Conservation (phyloP, 2,329 filamentous ascomycete genomes). For the Chrysoporthe puriensis region DNA sequence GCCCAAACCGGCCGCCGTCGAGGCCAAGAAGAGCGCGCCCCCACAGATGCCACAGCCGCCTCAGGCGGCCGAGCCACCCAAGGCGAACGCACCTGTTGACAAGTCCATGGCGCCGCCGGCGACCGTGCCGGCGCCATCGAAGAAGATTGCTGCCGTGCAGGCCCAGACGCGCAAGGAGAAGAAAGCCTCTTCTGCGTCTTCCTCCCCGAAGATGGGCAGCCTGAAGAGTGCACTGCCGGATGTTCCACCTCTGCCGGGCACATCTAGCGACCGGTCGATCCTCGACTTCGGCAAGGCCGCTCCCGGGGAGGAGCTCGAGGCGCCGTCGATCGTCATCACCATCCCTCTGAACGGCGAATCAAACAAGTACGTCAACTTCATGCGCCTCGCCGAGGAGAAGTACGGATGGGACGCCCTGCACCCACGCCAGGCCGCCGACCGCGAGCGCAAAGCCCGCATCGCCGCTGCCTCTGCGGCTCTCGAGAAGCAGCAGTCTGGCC, state of each 20-base stretch:
- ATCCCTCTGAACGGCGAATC: constrained; percentile 79
- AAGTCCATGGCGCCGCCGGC: constrained; percentile 27
- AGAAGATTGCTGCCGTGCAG: constrained; percentile 49
- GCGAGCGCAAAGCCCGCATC: constrained; percentile 84
- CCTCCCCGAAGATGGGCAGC: constrained; percentile 55
- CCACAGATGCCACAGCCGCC: constrained; percentile 38
- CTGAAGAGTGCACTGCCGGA: constrained; percentile 50
- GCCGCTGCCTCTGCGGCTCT: constrained; percentile 85
- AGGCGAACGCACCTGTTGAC: constrained; percentile 26
- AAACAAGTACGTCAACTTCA: constrained; percentile 95
- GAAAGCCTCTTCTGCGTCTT: constrained; percentile 46
- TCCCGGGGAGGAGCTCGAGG: constrained; percentile 61
- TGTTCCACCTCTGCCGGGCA: constrained; percentile 39
- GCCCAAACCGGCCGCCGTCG: constrained; percentile 33
- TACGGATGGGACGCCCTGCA: constrained; percentile 96
- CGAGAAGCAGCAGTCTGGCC: constrained; percentile 72
- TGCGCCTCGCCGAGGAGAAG: constrained; percentile 87
- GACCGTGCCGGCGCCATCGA: constrained; percentile 38
- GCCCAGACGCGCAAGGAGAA: constrained; percentile 49
- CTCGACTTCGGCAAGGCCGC: constrained; percentile 64
- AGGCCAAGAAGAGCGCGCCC: constrained; percentile 43
- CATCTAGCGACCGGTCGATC: constrained; percentile 55
- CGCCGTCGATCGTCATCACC: constrained; percentile 81
- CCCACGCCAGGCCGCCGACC: constrained; percentile 85
- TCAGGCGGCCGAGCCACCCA: constrained; percentile 29